These are phyloP conservation scores for Colletotrichum gloeosporioides DNA, from an alignment of 2,329 filamentous ascomycete genomes.

Conservation along the genomic window DNA sequence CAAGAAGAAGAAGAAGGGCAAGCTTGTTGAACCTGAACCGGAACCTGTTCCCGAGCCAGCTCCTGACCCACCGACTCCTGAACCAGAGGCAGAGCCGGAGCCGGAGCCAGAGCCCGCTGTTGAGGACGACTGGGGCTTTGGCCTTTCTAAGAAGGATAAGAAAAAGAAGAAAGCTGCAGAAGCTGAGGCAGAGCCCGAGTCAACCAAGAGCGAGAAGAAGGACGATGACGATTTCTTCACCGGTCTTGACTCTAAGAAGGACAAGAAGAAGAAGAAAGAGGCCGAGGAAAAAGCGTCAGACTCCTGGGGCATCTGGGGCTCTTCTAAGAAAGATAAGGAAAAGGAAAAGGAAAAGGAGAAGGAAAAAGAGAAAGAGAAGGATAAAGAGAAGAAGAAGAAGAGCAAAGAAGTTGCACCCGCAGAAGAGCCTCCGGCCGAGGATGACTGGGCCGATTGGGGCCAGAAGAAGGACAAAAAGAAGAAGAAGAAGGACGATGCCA, in stretches of 20 bases:
- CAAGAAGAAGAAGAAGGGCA: slow-evolving; percentile 30
- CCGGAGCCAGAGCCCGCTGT: neutral
- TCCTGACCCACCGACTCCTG: slow-evolving; percentile 18
- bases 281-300: slow-evolving; percentile 24
- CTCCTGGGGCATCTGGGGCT: slow-evolving; percentile 27
- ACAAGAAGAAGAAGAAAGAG: slow-evolving; percentile 34
- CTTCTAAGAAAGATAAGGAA: slow-evolving; percentile 35
- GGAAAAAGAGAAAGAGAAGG: slow-evolving; percentile 25
- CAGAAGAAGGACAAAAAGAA: slow-evolving; percentile 54
- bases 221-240: slow-evolving; percentile 38
- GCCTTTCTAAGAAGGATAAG: slow-evolving; percentile 30
- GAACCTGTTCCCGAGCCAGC: slow-evolving; percentile 6
- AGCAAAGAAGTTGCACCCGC: slow-evolving; percentile 31
- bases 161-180: slow-evolving; percentile 24
- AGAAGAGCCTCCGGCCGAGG: slow-evolving; percentile 11
- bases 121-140: neutral
- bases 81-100: slow-evolving; percentile 19
- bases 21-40: slow-evolving; percentile 25
- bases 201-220: slow-evolving; percentile 26
- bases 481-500: slow-evolving; percentile 38
- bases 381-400: slow-evolving; percentile 29
- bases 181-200: slow-evolving; percentile 29
- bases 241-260: slow-evolving; percentile 29
- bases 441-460: slow-evolving; percentile 24
- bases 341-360: slow-evolving; percentile 28